phyloP scores from a whole-genome alignment of 140 eudicot species.

The Senecio squalidus region DNA sequence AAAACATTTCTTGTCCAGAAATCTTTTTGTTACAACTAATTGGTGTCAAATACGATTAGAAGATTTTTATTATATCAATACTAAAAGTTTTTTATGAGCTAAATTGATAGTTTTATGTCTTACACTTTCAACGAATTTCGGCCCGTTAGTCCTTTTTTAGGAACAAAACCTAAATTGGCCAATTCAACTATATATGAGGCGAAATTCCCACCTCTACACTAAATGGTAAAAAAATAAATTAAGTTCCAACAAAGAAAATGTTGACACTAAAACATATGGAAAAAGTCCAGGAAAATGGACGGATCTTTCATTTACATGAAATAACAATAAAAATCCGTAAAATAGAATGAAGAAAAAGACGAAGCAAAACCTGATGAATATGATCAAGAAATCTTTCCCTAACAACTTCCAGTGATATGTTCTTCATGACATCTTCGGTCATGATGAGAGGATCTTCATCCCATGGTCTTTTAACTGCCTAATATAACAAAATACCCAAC shows the following conservation, averaged over 20 bases:
- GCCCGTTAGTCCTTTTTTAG: no score
- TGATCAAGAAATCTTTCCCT: slow-evolving; percentile 79
- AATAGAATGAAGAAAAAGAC: slow-evolving; percentile 5
- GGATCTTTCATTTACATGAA: no score
- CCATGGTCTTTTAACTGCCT: slow-evolving; percentile 97
- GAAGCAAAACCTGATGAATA: slow-evolving; percentile 72
- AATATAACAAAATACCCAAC: slow-evolving; percentile 1
- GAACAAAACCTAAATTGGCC: not conserved
- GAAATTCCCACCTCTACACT: not conserved
- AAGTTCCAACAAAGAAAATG: not conserved
- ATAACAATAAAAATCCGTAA: not conserved
- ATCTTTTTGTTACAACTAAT: no score
- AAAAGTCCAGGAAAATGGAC: not conserved
- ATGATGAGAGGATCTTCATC: slow-evolving; percentile 82
- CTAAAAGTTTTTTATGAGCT: no score
- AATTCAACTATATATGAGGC: not conserved
- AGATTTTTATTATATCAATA: not conserved
- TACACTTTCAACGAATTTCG: no score
- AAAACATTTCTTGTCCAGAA: no score
- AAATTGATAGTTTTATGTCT: no score
- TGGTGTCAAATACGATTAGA: not conserved
- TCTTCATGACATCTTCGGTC: slow-evolving; percentile 97
- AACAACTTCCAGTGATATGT: slow-evolving; percentile 82
- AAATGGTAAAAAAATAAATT: no score
- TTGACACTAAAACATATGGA: not conserved